Conservation (phyloP, 805 yeast species). For the Zygosaccharomyces bailii region DNA sequence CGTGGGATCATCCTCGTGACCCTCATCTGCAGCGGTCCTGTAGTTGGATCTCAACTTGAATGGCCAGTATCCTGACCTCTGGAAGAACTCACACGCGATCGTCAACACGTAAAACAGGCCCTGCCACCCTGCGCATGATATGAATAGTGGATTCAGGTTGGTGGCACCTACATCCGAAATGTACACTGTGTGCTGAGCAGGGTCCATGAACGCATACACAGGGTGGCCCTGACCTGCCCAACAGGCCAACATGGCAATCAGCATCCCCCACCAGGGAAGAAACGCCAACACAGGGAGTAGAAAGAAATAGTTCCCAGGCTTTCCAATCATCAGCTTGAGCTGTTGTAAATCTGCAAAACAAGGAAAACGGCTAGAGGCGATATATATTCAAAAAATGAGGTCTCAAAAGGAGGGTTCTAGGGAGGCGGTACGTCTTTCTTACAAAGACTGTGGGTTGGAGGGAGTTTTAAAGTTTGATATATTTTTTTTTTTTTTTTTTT, state of each 20-base stretch:
- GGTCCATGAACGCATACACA: constrained; percentile 52
- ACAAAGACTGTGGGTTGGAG: background rate
- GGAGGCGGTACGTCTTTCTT: constrained; percentile 1
- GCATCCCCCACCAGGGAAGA: constrained; percentile 88
- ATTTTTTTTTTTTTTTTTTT: constrained; percentile 6
- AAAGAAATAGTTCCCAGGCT: constrained; percentile 44
- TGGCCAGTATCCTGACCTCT: constrained; percentile 52
- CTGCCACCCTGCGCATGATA: constrained; percentile 72
- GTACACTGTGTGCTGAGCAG: constrained; percentile 54
- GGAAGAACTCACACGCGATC: constrained; percentile 55
- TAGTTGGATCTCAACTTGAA: constrained; percentile 14
- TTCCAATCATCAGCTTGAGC: constrained; percentile 10
- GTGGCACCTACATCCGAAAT: constrained; percentile 89
- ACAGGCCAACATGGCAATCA: constrained; percentile 67
- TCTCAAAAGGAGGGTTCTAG: background rate
- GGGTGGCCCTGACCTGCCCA: constrained; percentile 87
- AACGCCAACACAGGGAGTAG: constrained; percentile 63
- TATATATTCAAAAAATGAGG: background rate
- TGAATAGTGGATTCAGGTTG: constrained; percentile 77
- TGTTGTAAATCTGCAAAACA: background rate
- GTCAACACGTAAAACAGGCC: constrained; percentile 69
- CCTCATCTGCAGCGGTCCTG: constrained; percentile 43
- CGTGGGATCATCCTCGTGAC: constrained; percentile 15
- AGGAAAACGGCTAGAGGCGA: background rate
- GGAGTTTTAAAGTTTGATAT: constrained; percentile 1